Conservation (phyloP, 768 basidiomycete species). For the Mycena rebaudengoi region DNA sequence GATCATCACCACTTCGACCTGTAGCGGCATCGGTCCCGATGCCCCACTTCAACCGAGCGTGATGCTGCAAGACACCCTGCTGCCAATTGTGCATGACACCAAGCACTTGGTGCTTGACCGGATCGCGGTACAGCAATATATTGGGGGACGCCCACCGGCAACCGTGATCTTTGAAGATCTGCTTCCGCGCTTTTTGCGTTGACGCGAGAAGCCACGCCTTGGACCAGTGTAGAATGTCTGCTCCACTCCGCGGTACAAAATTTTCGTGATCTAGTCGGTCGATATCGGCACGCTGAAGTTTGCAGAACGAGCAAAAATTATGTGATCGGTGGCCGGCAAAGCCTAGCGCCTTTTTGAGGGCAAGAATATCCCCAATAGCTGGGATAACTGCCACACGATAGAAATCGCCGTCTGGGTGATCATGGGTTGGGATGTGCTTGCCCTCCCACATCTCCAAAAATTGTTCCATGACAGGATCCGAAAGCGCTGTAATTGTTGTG, state of each 20-base stretch:
- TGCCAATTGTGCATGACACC: too few relatives aligned
- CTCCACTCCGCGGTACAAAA: slow-evolving; percentile 14
- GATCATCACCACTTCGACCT: too few relatives aligned
- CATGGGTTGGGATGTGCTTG: not conserved
- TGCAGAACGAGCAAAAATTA: slow-evolving; percentile 27
- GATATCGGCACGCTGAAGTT: not conserved
- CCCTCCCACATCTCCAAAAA: not conserved
- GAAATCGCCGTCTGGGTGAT: slow-evolving; percentile 13
- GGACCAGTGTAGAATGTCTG: slow-evolving; percentile 10
- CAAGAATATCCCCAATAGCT: slow-evolving; percentile 15
- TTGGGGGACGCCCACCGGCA: too few relatives aligned
- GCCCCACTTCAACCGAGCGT: too few relatives aligned
- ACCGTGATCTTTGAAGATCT: too few relatives aligned
- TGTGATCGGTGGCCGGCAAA: slow-evolving; percentile 1
- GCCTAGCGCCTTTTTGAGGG: slow-evolving; percentile 14
- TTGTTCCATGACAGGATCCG: not conserved
- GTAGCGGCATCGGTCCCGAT: too few relatives aligned
- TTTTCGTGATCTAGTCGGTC: slow-evolving; percentile 5
- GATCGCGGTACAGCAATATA: too few relatives aligned
- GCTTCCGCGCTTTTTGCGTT: too few relatives aligned
- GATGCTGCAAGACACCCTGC: too few relatives aligned
- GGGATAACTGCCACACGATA: too few relatives aligned
- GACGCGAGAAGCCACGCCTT: slow-evolving; percentile 17
- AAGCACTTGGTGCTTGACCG: too few relatives aligned
- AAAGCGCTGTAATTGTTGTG: not conserved